Evolutionary conservation across 176 grass and related monocot genomes (phyloP), one percentile per base, ranked within the genome.

Genomic region (Triticum timopheevii): DNA sequence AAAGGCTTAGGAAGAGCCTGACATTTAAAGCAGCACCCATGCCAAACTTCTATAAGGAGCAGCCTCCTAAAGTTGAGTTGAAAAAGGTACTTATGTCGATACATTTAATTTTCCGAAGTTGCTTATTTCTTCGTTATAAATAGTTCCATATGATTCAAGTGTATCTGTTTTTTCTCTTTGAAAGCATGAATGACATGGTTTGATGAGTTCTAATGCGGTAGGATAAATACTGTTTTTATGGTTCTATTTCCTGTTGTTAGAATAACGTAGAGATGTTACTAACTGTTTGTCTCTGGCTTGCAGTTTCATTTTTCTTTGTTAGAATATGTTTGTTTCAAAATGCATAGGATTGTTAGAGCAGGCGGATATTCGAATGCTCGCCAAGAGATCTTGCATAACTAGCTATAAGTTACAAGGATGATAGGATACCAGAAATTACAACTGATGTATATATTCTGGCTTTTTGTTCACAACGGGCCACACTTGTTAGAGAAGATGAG

Each of bases 11-110:
- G 82, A 98, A 98, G 90, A 98, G 93, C 88, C 87, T 98, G 78
- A 94, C 86, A 77, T 94, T 96, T 86, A 98, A 96, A 94, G 96
- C 96, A 24, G 72, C 90, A 13, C 96, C 96, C 79, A 94, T 98
- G 93, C 96, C 96, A 82, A 96, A 82, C 86, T 98, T 98, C 90
- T 98, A 98, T 77, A 93, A 98, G 82, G 93, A 98, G 86, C 84
- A 88, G 23, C 93, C 91, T 83, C 92, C 93, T 50, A 98, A 94
- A 98, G 88, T 83, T 83, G 96, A 96, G 67, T 69, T 98, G 28
- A 98, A 96, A 90, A 98, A 98, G 96, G 96, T 98, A 92, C 13
- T 27, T 6, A 69, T 24, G 4, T 74, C 8, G 7, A 50, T 76
- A 52, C 39, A 83, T 39, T 77, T 89, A 10, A 73, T 86, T 8